phyloP scores from a whole-genome alignment of 768 basidiomycete species.

The Calocybe gangraenosa region DNA sequence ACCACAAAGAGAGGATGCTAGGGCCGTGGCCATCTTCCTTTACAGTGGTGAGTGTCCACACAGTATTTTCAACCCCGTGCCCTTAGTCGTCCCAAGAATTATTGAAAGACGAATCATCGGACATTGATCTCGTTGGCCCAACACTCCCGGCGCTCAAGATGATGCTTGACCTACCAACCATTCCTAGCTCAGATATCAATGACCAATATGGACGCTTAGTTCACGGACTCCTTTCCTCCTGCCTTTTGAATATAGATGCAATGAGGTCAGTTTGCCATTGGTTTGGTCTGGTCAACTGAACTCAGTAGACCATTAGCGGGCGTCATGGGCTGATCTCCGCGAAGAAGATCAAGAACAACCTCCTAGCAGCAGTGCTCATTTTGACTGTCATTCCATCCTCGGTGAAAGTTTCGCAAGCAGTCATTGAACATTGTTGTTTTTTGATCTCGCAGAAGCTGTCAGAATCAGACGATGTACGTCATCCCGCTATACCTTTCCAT shows the following conservation, averaged over 20 bases:
- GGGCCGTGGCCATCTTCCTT: conserved; percentile 73
- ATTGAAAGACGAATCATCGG: conserved; percentile 80
- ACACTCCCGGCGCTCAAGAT: conserved; percentile 77
- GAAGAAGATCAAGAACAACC: conserved; percentile 87
- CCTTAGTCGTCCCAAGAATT: conserved; percentile 44
- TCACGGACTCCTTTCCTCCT: conserved; percentile 82
- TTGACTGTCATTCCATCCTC: conserved; percentile 72
- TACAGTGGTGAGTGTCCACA: conserved; percentile 57
- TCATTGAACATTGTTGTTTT: conserved; percentile 83
- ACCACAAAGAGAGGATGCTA: conserved; percentile 66
- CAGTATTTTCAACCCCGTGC: neutral
- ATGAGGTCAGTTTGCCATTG: conserved; percentile 63
- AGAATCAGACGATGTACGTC: conserved; percentile 59
- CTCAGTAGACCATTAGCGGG: conserved; percentile 46
- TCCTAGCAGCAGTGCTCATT: conserved; percentile 81
- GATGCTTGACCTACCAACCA: conserved; percentile 54
- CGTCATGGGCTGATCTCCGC: conserved; percentile 72
- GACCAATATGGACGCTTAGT: conserved; percentile 58
- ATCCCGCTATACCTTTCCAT: neutral
- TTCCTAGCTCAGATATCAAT: conserved; percentile 33
- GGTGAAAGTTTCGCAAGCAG: conserved; percentile 64
- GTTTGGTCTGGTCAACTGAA: neutral
- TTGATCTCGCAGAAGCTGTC: conserved; percentile 77
- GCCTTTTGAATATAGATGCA: conserved; percentile 82
- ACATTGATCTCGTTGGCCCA: conserved; percentile 75